Evolutionary conservation across 305 asterid genomes (phyloP).

Genomic region (Solanum hybrid): DNA sequence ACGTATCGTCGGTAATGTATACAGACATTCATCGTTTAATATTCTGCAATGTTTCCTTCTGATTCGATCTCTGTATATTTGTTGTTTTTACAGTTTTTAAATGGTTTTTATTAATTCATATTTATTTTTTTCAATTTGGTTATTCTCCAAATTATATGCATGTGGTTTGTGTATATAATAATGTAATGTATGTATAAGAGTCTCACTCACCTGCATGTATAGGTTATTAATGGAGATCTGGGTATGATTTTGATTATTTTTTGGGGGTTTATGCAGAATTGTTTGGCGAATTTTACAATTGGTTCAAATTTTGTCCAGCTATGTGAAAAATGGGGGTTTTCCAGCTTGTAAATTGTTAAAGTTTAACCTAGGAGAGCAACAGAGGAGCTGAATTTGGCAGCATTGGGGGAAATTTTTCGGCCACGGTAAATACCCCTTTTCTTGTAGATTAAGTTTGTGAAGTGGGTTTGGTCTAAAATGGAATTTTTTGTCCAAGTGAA

Average conservation of each 20-base stretch:
- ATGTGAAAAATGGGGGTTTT: neutral
- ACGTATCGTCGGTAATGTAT: neutral
- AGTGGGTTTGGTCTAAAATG: neutral
- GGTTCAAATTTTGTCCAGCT: neutral
- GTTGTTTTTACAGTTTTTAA: neutral
- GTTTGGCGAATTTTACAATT: neutral
- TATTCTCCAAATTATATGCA: neutral
- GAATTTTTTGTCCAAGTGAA: neutral
- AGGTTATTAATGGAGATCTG: conserved; percentile 2
- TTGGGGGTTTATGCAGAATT: neutral
- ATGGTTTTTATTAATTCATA: conserved; percentile 7
- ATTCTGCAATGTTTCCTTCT: conserved; percentile 7
- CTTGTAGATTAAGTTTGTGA: neutral
- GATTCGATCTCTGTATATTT: conserved; percentile 40
- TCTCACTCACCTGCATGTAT: conserved; percentile 15
- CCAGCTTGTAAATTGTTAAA: neutral
- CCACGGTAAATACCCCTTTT: neutral
- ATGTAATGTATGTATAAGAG: neutral
- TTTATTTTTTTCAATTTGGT: neutral
- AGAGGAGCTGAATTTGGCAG: neutral
- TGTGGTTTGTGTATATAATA: neutral
- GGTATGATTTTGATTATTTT: neutral
- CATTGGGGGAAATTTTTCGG: neutral
- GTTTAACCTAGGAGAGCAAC: neutral
- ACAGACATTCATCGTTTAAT: neutral